These are phyloP conservation scores for Cyberlindnera galapagoensis DNA, from an alignment of 805 yeast species.

Conservation along the genomic window DNA sequence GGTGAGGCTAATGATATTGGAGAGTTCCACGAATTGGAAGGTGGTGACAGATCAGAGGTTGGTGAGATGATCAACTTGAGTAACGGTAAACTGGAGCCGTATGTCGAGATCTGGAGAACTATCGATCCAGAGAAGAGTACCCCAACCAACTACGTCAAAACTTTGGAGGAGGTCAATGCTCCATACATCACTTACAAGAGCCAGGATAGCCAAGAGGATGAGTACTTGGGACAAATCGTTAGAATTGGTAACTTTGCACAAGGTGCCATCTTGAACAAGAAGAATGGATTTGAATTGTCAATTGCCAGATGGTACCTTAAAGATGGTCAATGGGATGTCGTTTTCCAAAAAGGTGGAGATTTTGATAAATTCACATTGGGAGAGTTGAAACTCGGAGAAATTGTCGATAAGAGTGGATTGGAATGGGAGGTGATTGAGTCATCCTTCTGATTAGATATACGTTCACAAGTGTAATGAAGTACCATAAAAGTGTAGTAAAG, in stretches of 20 bases:
- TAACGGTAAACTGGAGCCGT: conserved; percentile 36
- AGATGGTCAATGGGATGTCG: conserved; percentile 11
- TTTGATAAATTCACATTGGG: conserved; percentile 14
- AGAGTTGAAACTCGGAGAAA: conserved; percentile 11
- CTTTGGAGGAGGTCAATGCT: conserved; percentile 26
- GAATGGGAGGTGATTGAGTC: conserved; percentile 16
- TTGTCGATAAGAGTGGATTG: conserved; percentile 6
- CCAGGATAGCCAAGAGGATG: conserved; percentile 10
- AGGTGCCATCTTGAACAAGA: conserved; percentile 33
- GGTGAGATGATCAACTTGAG: conserved; percentile 44
- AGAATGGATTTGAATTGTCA: conserved; percentile 17
- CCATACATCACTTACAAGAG: conserved; percentile 29
- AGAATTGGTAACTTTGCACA: conserved; percentile 47
- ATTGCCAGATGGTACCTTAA: conserved; percentile 13
- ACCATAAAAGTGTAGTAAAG: too few species aligned
- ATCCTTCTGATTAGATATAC: conserved; percentile 4
- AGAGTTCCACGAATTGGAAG: conserved; percentile 32
- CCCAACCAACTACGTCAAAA: conserved; percentile 20
- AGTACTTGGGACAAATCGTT: conserved; percentile 39
- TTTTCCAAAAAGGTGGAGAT: conserved; percentile 17
- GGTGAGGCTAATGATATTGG: conserved; percentile 30
- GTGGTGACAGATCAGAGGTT: conserved; percentile 40
- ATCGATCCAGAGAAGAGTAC: conserved; percentile 33
- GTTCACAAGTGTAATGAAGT: too few species aligned
- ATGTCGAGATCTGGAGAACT: conserved; percentile 50